These are phyloP conservation scores for Stagonosporopsis vannaccii DNA, from an alignment of 2,329 filamentous ascomycete genomes.

Conservation along the genomic window DNA sequence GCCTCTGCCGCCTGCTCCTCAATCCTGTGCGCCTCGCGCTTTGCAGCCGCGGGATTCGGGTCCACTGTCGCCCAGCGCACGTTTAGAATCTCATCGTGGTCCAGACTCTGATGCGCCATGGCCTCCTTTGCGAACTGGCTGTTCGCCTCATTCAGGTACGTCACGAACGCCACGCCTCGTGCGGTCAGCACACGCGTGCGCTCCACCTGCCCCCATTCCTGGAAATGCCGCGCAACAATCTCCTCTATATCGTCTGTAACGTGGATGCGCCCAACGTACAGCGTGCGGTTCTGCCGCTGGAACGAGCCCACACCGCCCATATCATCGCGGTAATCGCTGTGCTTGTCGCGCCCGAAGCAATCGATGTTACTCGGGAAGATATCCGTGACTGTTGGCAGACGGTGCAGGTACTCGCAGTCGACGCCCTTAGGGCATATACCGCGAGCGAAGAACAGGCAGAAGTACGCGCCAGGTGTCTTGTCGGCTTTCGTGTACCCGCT, in stretches of 20 bases:
- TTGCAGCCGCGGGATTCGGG: conserved; percentile 93
- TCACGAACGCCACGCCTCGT: conserved; percentile 92
- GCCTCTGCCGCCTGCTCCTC: conserved; percentile 98
- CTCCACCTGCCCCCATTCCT: conserved; percentile 95
- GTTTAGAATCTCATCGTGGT: conserved; percentile 92
- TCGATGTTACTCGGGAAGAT: conserved; percentile 94
- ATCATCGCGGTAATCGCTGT: conserved; percentile 91
- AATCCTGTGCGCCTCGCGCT: conserved; percentile 84
- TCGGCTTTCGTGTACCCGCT: conserved; percentile 60
- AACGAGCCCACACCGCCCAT: conserved; percentile 98
- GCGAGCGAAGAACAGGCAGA: conserved; percentile 91
- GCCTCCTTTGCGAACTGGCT: conserved; percentile 69
- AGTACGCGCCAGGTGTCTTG: conserved; percentile 71
- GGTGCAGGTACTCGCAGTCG: conserved; percentile 93
- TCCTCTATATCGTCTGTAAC: conserved; percentile 98
- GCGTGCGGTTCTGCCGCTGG: conserved; percentile 88
- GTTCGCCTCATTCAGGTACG: conserved; percentile 81
- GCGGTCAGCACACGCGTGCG: conserved; percentile 86
- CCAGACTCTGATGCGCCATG: conserved; percentile 92
- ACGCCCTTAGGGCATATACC: conserved; percentile 83
- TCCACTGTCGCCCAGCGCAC: conserved; percentile 97
- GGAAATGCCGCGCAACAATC: conserved; percentile 91
- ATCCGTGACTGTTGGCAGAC: conserved; percentile 85
- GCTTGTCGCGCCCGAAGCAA: conserved; percentile 93
- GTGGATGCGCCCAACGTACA: conserved; percentile 93